A percentile compares a stretch with the other conserved stretches of the same genome.
phyloP scores from a whole-genome alignment of 176 grass and related monocot species.

The Thinopyrum elongatum region DNA sequence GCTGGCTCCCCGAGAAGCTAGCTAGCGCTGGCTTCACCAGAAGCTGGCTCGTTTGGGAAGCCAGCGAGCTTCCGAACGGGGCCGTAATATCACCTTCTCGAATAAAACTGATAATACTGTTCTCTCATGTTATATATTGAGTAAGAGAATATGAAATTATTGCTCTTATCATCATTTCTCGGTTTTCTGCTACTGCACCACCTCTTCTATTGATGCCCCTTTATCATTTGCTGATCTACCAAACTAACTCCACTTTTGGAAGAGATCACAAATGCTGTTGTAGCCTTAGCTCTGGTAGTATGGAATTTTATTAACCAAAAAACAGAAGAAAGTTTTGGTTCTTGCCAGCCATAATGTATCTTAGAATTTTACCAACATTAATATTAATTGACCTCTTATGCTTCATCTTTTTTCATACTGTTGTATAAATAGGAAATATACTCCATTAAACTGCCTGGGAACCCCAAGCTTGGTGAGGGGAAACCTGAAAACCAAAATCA shows the following conservation, averaged over 20 bases:
- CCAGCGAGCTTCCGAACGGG: too few relatives aligned
- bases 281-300: not conserved
- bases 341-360: conserved; percentile 6
- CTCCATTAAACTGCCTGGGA: conserved; percentile 89
- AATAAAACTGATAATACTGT: not conserved
- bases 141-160: not conserved
- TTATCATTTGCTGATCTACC: not conserved
- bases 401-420: not conserved
- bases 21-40: too few relatives aligned
- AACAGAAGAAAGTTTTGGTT: not conserved
- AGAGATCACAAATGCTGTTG: not conserved
- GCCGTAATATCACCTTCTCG: not conserved
- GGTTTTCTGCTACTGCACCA: not conserved
- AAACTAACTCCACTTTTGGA: not conserved
- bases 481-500: conserved; percentile 99
- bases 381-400: conserved; percentile 25
- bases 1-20: too few relatives aligned
- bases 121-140: conserved; percentile 6
- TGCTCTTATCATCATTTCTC: not conserved
- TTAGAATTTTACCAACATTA: conserved; percentile 26
- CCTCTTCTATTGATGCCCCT: not conserved
- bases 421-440: conserved; percentile 79
- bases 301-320: not conserved
- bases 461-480: conserved; percentile 96
- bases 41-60: too few relatives aligned